A percentile compares a stretch with the other conserved stretches of the same genome.
Evolutionary conservation across 1,284 basidiomycete species (phyloP).

Genomic region (Cystobasidium sp.): DNA sequence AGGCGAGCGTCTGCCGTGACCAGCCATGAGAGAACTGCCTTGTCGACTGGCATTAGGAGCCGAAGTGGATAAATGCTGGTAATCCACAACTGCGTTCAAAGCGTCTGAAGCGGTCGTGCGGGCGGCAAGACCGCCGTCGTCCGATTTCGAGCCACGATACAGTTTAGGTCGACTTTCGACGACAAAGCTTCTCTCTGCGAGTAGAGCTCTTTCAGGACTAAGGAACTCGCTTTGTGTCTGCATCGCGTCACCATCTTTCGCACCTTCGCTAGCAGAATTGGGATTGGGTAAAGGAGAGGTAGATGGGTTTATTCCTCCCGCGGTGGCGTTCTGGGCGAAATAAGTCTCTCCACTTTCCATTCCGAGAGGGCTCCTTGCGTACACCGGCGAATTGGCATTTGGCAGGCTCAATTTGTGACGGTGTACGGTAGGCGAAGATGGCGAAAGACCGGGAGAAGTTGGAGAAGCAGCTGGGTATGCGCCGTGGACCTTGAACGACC

Average conservation of each 20-base stretch:
- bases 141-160: constrained; percentile 15
- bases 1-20: background rate
- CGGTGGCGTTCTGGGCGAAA: background rate
- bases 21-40: background rate
- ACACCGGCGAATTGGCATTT: background rate
- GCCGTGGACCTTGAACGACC: constrained; percentile 27
- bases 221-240: constrained; percentile 7
- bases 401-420: background rate
- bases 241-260: background rate
- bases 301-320: background rate
- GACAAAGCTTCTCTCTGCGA: background rate
- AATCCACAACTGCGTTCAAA: no score
- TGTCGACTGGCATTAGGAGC: background rate
- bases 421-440: background rate
- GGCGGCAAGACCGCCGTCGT: constrained; percentile 8
- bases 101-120: background rate
- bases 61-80: background rate
- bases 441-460: background rate
- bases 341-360: background rate
- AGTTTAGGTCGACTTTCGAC: constrained; percentile 11
- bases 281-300: no score
- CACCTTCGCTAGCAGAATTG: background rate
- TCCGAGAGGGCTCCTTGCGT: background rate
- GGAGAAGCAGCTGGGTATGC: background rate
- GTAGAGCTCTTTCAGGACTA: constrained; percentile 7